Evolutionary conservation across 2,329 filamentous ascomycete genomes (phyloP), one percentile per base, ranked within the genome.

Genomic region (Emmonsia crescens): DNA sequence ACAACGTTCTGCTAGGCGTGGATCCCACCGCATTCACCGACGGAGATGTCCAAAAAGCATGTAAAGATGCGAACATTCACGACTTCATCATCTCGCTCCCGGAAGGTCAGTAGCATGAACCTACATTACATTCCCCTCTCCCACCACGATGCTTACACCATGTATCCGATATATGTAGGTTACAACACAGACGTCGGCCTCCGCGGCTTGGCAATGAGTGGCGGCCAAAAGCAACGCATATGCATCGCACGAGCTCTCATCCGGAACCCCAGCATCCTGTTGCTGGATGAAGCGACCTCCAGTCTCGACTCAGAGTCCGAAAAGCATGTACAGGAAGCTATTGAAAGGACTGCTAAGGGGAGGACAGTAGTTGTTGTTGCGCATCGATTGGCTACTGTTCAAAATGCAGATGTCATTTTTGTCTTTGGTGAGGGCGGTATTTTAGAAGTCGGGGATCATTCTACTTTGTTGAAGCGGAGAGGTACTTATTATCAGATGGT

Each of bases 351-450:
- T 0, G 80, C 80, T 3, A 78, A 79, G 65, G 82, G 82, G 8
- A 85, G 68, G 60, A 84, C 89, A 1, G 89, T 89, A 64, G 78
- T 94, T 2, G 88, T 88, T 2, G 88, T 94, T 12, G 89, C 89
- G 1, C 89, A 93, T 71, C 80, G 89, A 16, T 77, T 93, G 57
- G 86, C 86, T 0, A 93, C 88, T 14, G 85, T 92, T 24, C 88
- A 89, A 72, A 87, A 91, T 66, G 88, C 89, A 1, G 86, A 93
- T 71, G 77, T 86, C n/a, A 92, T 92, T 49, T 90, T 89, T 67
- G 88, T 93, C 0, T 83, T 94, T 56, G 87, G 88, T 12, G 81
- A 85, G 63, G 84, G 86, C 1, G 66, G 72, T 27, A 79, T 88
- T 44, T 75, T 84, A 1, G 85, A 88, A 69, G 74, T 77, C 59